phyloP scores from a whole-genome alignment of 2,329 filamentous ascomycete genomes.

The Neurospora sp. region DNA sequence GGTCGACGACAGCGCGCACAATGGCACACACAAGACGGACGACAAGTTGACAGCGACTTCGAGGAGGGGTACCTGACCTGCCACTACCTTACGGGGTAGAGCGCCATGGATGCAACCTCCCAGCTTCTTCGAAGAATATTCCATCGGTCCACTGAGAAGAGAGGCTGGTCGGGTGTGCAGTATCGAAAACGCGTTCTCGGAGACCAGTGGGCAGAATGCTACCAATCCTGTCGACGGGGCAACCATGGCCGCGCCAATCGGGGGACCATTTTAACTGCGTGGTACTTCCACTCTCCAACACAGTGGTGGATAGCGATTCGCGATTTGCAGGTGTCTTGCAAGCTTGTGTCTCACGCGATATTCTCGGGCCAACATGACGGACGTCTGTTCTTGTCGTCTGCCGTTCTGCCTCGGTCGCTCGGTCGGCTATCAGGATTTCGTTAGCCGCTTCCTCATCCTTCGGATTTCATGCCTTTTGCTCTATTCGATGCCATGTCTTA shows the following conservation, averaged over 20 bases:
- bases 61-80: neutral
- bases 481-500: neutral
- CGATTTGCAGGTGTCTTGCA: neutral
- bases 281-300: neutral
- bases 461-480: neutral
- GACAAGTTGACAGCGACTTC: neutral
- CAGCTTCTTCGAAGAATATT: neutral
- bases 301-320: neutral
- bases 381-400: neutral
- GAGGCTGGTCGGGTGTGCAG: neutral
- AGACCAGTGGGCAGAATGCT: neutral
- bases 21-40: neutral
- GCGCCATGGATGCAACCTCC: neutral
- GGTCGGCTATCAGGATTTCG: neutral
- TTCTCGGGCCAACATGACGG: neutral
- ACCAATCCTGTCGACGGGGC: neutral
- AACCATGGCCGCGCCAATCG: neutral
- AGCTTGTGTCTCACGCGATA: neutral
- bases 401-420: neutral
- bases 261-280: neutral
- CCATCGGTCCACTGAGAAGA: neutral
- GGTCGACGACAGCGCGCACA: neutral
- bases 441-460: neutral
- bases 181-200: neutral
- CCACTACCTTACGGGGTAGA: neutral